phyloP scores from a whole-genome alignment of 345 rosid species.

The Sisymbrium irio region DNA sequence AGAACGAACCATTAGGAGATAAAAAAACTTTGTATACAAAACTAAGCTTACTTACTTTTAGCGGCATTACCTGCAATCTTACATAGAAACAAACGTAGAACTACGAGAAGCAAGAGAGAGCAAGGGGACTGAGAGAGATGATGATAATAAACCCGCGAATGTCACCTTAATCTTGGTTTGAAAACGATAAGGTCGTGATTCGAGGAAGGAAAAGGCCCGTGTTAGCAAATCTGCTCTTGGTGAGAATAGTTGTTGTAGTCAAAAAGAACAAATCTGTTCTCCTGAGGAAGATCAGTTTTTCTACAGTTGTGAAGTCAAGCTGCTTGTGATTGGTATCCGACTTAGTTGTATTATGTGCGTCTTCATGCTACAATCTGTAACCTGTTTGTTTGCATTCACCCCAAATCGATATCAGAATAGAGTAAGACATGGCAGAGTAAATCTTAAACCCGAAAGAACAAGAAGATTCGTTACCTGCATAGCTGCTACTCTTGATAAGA shows the following conservation, averaged over 20 bases:
- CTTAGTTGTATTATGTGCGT: slow-evolving; percentile 80
- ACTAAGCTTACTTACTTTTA: slow-evolving; percentile 37
- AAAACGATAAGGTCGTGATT: slow-evolving; percentile 41
- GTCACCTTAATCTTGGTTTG: slow-evolving; percentile 36
- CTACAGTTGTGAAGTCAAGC: slow-evolving; percentile 67
- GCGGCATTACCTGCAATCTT: slow-evolving; percentile 21
- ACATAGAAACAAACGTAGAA: slow-evolving; percentile 1
- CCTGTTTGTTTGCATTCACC: slow-evolving; percentile 42
- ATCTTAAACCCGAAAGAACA: not conserved
- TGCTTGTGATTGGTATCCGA: slow-evolving; percentile 50
- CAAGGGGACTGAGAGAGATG: not conserved
- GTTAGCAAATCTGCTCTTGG: slow-evolving; percentile 46
- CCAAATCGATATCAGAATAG: slow-evolving; percentile 3
- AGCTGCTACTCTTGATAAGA: slow-evolving; percentile 66
- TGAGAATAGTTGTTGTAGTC: slow-evolving; percentile 65
- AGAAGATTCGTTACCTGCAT: slow-evolving; percentile 59
- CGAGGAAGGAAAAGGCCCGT: slow-evolving; percentile 20
- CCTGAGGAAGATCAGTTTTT: slow-evolving; percentile 57
- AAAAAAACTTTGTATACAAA: slow-evolving; percentile 28
- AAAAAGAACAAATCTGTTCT: slow-evolving; percentile 34
- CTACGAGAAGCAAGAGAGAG: slow-evolving; percentile 1
- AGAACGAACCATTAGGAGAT: slow-evolving; percentile 32
- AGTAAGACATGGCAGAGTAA: not conserved
- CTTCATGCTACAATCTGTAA: slow-evolving; percentile 90
- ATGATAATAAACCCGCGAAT: slow-evolving; percentile 16